Conservation (phyloP, 805 yeast species). For the Cyberlindnera suaveolens region DNA sequence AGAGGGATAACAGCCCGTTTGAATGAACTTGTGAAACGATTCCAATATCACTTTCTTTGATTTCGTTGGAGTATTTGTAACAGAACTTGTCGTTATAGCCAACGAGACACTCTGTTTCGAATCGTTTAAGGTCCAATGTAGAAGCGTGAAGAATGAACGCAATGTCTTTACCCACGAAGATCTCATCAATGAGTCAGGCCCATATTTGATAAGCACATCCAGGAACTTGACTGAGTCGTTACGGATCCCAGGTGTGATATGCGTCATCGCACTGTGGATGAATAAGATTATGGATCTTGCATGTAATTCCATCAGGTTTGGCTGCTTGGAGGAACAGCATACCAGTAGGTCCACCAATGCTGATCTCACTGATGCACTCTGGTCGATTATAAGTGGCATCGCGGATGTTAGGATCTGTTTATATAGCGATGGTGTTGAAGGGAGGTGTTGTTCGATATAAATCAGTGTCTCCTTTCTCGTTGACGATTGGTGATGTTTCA, state of each 20-base stretch:
- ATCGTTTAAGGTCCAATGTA: conserved; percentile 62
- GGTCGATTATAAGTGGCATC: conserved; percentile 55
- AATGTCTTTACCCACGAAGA: conserved; percentile 66
- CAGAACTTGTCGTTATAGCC: conserved; percentile 29
- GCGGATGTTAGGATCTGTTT: conserved; percentile 52
- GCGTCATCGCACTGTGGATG: conserved; percentile 90
- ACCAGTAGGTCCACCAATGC: conserved; percentile 43
- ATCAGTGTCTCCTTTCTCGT: conserved; percentile 68
- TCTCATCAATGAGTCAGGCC: conserved; percentile 50
- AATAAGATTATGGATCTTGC: conserved; percentile 59
- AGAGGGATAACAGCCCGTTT: conserved; percentile 30
- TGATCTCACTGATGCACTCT: conserved; percentile 56
- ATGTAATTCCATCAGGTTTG: conserved; percentile 55
- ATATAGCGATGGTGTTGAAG: conserved; percentile 45
- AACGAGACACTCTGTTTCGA: conserved; percentile 23
- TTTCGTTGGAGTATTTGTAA: conserved; percentile 13
- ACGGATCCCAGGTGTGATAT: conserved; percentile 70
- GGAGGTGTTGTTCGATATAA: conserved; percentile 45
- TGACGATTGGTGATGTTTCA: conserved; percentile 65
- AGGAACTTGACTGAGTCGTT: conserved; percentile 69
- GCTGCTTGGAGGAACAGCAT: conserved; percentile 42
- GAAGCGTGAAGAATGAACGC: conserved; percentile 56
- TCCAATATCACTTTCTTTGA: conserved; percentile 29
- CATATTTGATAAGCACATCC: conserved; percentile 47
- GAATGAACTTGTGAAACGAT: conserved; percentile 36